phyloP scores from a whole-genome alignment of 2,329 filamentous ascomycete genomes.

The Cladosporium sp. region DNA sequence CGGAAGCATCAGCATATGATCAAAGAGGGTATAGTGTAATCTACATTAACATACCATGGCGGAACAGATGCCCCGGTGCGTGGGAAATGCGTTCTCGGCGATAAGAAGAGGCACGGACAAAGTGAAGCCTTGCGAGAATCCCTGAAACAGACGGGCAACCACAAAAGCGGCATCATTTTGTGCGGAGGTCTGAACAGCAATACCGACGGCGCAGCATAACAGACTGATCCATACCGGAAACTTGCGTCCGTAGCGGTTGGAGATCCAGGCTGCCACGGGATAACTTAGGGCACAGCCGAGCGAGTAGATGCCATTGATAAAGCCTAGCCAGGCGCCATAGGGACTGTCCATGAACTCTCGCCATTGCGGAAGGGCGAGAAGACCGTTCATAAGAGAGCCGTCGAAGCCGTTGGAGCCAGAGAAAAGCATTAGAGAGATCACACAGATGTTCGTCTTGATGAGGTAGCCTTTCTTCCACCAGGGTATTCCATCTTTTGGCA shows the following conservation, averaged over 20 bases:
- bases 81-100: slow-evolving; percentile 64
- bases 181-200: background rate
- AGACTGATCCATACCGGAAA: background rate
- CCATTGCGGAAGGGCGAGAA: slow-evolving; percentile 5
- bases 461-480: slow-evolving; percentile 15
- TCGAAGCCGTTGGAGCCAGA: slow-evolving; percentile 18
- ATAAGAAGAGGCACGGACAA: slow-evolving; percentile 57
- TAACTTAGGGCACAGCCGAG: background rate
- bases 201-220: background rate
- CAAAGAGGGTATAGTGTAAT: too few species aligned
- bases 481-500: slow-evolving; percentile 12
- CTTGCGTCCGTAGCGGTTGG: slow-evolving; percentile 6
- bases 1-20: background rate
- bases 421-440: slow-evolving; percentile 9
- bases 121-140: slow-evolving; percentile 4
- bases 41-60: slow-evolving; percentile 38
- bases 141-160: slow-evolving; percentile 5
- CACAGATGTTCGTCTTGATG: slow-evolving; percentile 4
- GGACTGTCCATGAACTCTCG: background rate
- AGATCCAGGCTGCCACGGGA: background rate
- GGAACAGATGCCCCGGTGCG: slow-evolving; percentile 62
- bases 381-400: slow-evolving; percentile 18
- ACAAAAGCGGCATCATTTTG: background rate
- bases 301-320: slow-evolving; percentile 3
- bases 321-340: background rate